Conservation (phyloP, 768 basidiomycete genomes). For the Boletus insuetus region DNA sequence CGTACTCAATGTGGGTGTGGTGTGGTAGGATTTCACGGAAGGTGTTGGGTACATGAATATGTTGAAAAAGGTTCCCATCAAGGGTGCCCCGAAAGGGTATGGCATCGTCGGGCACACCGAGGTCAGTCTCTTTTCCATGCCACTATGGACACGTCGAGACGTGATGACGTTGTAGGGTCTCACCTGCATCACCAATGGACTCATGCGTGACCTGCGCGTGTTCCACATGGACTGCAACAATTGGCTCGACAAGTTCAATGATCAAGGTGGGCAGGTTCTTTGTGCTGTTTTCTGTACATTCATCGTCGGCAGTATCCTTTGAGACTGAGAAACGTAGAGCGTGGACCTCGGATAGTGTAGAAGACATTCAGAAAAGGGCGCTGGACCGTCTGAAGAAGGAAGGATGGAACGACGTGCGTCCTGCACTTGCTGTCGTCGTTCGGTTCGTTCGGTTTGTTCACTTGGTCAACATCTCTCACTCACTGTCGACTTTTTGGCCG, state of each 20-base stretch:
- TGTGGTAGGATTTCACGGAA: not conserved
- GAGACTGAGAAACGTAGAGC: not conserved
- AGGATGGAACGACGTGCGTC: not conserved
- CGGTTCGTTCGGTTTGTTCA: not conserved
- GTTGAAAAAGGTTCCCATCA: not conserved
- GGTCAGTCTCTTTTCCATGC: not conserved
- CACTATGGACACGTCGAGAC: not conserved
- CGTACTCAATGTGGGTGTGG: not conserved
- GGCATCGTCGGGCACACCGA: not conserved
- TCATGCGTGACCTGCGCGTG: slow-evolving; percentile 1
- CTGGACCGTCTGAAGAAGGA: not conserved
- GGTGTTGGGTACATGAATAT: not conserved
- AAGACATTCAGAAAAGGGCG: not conserved
- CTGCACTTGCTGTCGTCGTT: not conserved
- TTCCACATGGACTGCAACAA: not conserved
- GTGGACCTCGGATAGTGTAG: not conserved
- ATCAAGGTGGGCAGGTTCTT: not conserved
- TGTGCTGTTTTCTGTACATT: not conserved
- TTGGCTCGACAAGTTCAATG: not conserved
- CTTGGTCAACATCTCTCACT: not conserved
- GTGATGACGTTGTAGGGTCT: not conserved
- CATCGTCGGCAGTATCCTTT: not conserved
- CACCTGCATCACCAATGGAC: not conserved
- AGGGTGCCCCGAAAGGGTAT: not conserved
- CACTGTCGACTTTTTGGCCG: too few species aligned